Percentiles rank a stretch among this genome's conserved stretches.
Evolutionary conservation across 1,139 yeast genomes (phyloP).

Genomic region (Diutina rugosa): DNA sequence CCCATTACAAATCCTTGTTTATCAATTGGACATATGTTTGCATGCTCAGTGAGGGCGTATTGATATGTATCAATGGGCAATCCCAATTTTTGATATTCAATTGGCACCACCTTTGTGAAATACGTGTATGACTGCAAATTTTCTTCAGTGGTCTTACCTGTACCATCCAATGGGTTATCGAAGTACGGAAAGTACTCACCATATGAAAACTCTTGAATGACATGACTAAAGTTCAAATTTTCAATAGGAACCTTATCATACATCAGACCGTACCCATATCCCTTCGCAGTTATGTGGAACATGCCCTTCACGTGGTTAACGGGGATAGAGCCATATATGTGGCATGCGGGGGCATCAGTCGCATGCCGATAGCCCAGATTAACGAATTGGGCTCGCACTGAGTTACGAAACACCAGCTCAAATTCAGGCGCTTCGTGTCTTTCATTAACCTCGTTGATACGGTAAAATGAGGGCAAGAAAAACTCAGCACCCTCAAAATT

Average conservation of each 20-base stretch:
- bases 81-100: conserved; percentile 62
- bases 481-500: conserved; percentile 52
- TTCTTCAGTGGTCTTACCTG: conserved; percentile 42
- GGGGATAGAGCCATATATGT: conserved; percentile 76
- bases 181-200: conserved; percentile 84
- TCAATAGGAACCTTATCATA: conserved; percentile 33
- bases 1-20: conserved; percentile 10
- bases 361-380: conserved; percentile 23
- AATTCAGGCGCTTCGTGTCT: conserved; percentile 50
- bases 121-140: conserved; percentile 43
- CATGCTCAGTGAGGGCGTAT: conserved; percentile 62
- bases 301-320: conserved; percentile 82
- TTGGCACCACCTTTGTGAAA: conserved; percentile 73
- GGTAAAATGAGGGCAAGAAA: conserved; percentile 35
- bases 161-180: conserved; percentile 73
- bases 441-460: conserved; percentile 29
- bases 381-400: conserved; percentile 51
- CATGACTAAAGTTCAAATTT: conserved; percentile 67
- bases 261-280: conserved; percentile 38
- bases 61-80: conserved; percentile 69
- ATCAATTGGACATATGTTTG: conserved; percentile 12
- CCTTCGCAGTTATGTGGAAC: conserved; percentile 65
- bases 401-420: conserved; percentile 52
- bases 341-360: conserved; percentile 68
- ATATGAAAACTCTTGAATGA: conserved; percentile 75